These are phyloP conservation scores for Arthroderma sp. DNA, from an alignment of 2,329 filamentous ascomycete genomes.

Conservation along the genomic window DNA sequence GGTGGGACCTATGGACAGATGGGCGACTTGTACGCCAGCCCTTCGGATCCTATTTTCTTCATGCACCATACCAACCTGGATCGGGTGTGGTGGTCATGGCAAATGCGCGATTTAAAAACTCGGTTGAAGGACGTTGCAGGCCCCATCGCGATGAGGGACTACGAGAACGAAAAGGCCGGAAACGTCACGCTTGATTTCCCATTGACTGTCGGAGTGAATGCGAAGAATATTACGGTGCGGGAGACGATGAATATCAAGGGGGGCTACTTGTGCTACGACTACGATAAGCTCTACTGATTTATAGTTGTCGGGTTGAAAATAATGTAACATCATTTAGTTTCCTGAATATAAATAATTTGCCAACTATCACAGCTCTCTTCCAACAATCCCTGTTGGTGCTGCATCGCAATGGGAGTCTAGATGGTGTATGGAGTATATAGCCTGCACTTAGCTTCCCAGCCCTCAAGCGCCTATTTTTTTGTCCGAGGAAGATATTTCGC, in stretches of 20 bases:
- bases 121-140: not conserved
- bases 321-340: too few relatives aligned
- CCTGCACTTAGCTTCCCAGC: too few relatives aligned
- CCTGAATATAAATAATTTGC: too few relatives aligned
- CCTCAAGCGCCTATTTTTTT: too few relatives aligned
- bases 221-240: not conserved
- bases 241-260: not conserved
- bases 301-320: not conserved
- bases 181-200: not conserved
- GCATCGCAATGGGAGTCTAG: too few relatives aligned
- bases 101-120: conserved; percentile 16
- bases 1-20: conserved; percentile 2
- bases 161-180: not conserved
- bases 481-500: too few relatives aligned
- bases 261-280: not conserved
- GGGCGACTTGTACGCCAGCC: conserved; percentile 10
- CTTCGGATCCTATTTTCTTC: conserved; percentile 32
- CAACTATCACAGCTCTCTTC: too few relatives aligned
- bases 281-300: not conserved
- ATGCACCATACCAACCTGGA: conserved; percentile 35
- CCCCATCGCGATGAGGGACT: conserved; percentile 1
- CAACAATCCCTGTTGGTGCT: too few relatives aligned
- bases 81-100: conserved; percentile 35
- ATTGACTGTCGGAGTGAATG: not conserved
- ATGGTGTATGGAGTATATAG: too few relatives aligned